phyloP scores from a whole-genome alignment of 768 basidiomycete genomes.

The Xanthoconium purpureum region DNA sequence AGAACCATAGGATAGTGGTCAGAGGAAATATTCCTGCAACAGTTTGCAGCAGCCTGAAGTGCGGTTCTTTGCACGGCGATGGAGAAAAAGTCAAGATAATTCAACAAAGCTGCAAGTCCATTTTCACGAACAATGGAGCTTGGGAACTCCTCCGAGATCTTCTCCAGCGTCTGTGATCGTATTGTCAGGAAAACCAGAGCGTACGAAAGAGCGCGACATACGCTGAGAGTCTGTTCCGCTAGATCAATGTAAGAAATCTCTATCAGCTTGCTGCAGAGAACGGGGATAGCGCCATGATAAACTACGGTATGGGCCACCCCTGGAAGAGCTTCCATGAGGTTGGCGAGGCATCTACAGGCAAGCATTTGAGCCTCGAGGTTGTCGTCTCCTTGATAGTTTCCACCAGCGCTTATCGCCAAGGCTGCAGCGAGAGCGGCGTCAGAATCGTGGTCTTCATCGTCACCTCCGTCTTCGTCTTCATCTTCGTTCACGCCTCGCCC shows the following conservation, averaged over 20 bases:
- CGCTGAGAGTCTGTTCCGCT: constrained; percentile 96
- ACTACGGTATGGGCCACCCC: constrained; percentile 97
- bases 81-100: constrained; percentile 97
- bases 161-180: constrained; percentile 80
- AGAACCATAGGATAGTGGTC: constrained; percentile 89
- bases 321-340: constrained; percentile 98
- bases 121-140: constrained; percentile 95
- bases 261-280: constrained; percentile 93
- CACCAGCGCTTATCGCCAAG: constrained; percentile 74
- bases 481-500: constrained; percentile 69
- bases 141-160: constrained; percentile 97
- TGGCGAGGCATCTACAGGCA: constrained; percentile 94
- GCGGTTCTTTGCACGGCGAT: constrained; percentile 97
- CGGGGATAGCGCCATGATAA: constrained; percentile 96
- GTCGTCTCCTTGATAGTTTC: constrained; percentile 72
- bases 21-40: constrained; percentile 86
- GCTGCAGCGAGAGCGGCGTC: constrained; percentile 88
- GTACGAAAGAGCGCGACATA: constrained; percentile 44
- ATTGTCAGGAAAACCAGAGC: constrained; percentile 10
- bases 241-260: constrained; percentile 98
- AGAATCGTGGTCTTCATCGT: constrained; percentile 67
- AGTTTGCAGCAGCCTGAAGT: constrained; percentile 93
- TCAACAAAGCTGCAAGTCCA: constrained; percentile 87
- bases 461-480: constrained; percentile 71
- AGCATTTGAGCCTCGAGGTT: constrained; percentile 93